These are phyloP conservation scores for Penicillium canariense DNA, from an alignment of 495 filamentous ascomycete species.

Conservation along the genomic window DNA sequence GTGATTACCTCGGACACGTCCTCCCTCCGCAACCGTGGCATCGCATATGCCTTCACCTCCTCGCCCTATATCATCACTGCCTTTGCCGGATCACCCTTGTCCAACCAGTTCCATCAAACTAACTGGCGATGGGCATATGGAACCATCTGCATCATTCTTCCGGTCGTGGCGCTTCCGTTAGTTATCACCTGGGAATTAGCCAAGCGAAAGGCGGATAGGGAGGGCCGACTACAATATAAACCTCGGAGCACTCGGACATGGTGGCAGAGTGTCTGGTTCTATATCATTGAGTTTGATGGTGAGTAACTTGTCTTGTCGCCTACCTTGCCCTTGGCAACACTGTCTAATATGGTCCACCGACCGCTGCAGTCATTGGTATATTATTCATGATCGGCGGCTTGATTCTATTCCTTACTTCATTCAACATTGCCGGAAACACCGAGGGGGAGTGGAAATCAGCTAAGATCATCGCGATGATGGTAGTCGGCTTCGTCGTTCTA, in stretches of 20 bases:
- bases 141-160: slow-evolving; percentile 56
- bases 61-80: slow-evolving; percentile 53
- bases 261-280: slow-evolving; percentile 44
- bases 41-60: slow-evolving; percentile 56
- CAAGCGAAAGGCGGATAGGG: slow-evolving; percentile 51
- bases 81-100: slow-evolving; percentile 28
- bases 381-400: slow-evolving; percentile 56
- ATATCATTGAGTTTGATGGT: slow-evolving; percentile 58
- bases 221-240: slow-evolving; percentile 27
- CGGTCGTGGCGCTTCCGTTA: slow-evolving; percentile 50
- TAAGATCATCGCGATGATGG: slow-evolving; percentile 54
- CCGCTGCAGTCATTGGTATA: slow-evolving; percentile 47
- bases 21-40: slow-evolving; percentile 53
- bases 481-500: slow-evolving; percentile 54
- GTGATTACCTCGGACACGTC: slow-evolving; percentile 64
- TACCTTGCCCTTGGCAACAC: background rate
- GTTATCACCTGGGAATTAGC: slow-evolving; percentile 47
- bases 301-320: background rate
- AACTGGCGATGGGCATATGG: slow-evolving; percentile 62
- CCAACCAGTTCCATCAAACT: slow-evolving; percentile 43
- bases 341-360: background rate
- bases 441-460: slow-evolving; percentile 47
- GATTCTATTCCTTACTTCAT: slow-evolving; percentile 59
- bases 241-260: slow-evolving; percentile 39
- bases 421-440: slow-evolving; percentile 49